Base-by-base conservation (phyloP, 2,329 filamentous ascomycete species). In the Cytospora piceae region DNA sequence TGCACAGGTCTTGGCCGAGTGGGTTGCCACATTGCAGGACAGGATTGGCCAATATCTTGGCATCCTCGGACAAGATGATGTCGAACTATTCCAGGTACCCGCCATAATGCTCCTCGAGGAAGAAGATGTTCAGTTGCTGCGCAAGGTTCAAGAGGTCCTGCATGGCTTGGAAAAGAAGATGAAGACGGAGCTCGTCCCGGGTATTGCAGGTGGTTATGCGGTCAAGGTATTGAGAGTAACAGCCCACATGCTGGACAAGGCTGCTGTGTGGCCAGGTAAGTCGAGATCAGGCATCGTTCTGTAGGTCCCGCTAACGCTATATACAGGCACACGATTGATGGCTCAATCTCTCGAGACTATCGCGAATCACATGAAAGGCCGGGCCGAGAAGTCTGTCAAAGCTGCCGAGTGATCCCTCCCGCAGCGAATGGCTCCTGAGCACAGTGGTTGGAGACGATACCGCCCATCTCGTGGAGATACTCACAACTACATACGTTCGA, bases 11-110 rank as follows among this genome's bases (percentile, higher is more conserved):
- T 85, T 99, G 37, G 93, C 93, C 0, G 94, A 98, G 77, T 99
- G 94, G 94, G 86, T 95, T 51, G 91, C 92, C 6, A 95, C 93
- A 1, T 87, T 98, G 4, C 95, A 99, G 76, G 94, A 97, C 73
- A 90, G 95, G 11, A 91, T 97, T n/a, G 94, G 94, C 0, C 88
- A 88, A 5, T 96, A 95, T 72, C 77, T 98, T 7, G 94, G 94
- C 5, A 87, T 97, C 7, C 84, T 98, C 1, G 94, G 94, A 15
- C 89, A 90, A 66, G 91, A 96, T 69, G 85, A 90, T 0, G 86
- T 95, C 39, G 93, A 97, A 72, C 84, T 92, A 60, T 82, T 83
- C 0, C 89, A 94, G 70, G 91, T 96, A 9, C 93, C 93, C 2
- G 92, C 90, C 2, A 90, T 96, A 64, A 93, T 97, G 87, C 85